A percentile compares a stretch with the other conserved stretches of the same genome.
Evolutionary conservation across 257 asterid genomes (phyloP).

Genomic region (Apocynum venetum): DNA sequence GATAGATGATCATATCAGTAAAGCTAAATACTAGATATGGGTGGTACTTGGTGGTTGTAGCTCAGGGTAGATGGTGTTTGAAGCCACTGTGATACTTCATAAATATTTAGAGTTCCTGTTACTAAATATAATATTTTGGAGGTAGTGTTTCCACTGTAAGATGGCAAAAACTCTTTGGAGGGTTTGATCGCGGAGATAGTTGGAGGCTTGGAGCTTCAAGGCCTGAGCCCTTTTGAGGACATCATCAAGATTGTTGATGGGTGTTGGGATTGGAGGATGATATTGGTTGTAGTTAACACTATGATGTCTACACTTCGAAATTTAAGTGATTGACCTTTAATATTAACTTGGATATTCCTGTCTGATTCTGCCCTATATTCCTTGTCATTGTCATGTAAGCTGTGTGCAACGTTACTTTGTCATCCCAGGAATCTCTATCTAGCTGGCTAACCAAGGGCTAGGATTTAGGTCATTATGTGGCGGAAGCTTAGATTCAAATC

Average conservation of each 20-base stretch:
- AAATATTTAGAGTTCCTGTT: neutral
- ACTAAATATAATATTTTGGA: neutral
- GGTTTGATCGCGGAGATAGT: neutral
- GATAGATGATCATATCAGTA: neutral
- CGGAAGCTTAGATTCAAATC: neutral
- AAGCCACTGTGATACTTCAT: neutral
- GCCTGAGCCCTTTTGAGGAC: neutral
- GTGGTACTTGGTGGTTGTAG: neutral
- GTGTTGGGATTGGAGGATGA: neutral
- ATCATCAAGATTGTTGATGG: neutral
- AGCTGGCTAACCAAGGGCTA: neutral
- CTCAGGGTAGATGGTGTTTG: neutral
- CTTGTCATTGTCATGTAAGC: neutral
- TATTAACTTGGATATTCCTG: neutral
- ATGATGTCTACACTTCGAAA: neutral
- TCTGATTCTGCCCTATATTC: neutral
- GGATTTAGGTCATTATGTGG: neutral
- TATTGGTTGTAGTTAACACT: neutral
- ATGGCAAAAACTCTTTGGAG: neutral
- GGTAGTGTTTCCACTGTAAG: neutral
- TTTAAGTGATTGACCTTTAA: neutral
- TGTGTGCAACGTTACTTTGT: neutral
- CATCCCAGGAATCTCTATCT: neutral
- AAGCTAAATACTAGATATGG: neutral
- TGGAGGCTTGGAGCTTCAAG: neutral